Evolutionary conservation across 73 alveolate genomes (phyloP), one percentile per base, ranked within the genome.

Genomic region (Symbiodinium pilosum): DNA sequence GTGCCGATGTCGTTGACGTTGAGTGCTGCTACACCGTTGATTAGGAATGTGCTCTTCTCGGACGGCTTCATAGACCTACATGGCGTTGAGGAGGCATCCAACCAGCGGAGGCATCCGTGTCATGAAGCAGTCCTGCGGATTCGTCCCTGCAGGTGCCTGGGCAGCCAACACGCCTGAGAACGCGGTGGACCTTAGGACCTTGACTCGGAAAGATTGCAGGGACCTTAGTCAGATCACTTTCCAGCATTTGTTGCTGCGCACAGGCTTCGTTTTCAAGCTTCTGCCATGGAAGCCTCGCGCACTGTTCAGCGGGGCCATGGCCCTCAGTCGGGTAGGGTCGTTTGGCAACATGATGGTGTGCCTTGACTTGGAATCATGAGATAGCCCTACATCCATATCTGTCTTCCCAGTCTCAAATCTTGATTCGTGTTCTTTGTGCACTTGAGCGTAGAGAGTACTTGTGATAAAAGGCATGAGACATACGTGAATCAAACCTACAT

Each of bases 261-360:
- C 32, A 91, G 96, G 96, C 51, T 91, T 91, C 34, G 96, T 83
- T 12, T 91, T 91, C 77, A 91, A 91, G 96, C 87, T 91, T 43
- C 77, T 91, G 87, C 96, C 96, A 20, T 91, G 96, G 96, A 91
- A 42, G 83, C 96, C 96, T 3, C 43, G 87, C 47, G 96, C 96
- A 8, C 34, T 91, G 40, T 91, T 91, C 84, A 91, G 96, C 47
- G 96, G 96, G 43, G 96, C 40, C 87, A 0, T 36, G 47, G 12
- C 84, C n/a, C 86, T 28, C 85, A 54, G n/a, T n/a, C n/a, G n/a
- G n/a, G n/a, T n/a, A n/a, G n/a, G n/a, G 73, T 51, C 68, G 73
- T 16, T 16, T 54, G 0, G 30, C 0, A 6, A 24, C 73, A 24
- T n/a, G 73, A 30, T n/a, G 73, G 26, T 54, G 2, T 9, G 73